Conservation (phyloP, 164 flowering plant species). For the Nelumbo lutea region DNA sequence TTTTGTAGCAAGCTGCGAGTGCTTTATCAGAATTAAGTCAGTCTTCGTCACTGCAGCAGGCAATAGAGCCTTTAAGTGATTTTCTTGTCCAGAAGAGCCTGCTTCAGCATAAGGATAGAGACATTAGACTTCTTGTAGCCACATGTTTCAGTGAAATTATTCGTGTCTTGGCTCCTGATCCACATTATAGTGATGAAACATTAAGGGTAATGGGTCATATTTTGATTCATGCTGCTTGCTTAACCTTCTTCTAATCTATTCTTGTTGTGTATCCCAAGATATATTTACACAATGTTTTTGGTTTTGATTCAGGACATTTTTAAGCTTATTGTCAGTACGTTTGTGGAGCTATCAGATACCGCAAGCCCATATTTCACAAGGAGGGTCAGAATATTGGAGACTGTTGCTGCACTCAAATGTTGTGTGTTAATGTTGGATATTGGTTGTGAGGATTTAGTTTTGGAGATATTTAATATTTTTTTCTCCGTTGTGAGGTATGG, state of each 20-base stretch:
- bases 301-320: conserved; percentile 61
- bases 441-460: conserved; percentile 62
- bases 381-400: conserved; percentile 77
- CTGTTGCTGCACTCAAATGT: conserved; percentile 62
- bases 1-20: conserved; percentile 63
- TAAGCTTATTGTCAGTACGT: conserved; percentile 51
- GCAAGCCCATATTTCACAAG: conserved; percentile 64
- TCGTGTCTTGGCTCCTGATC: conserved; percentile 85
- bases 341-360: conserved; percentile 63
- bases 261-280: not conserved
- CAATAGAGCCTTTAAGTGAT: conserved; percentile 48
- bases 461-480: conserved; percentile 74
- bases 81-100: conserved; percentile 47
- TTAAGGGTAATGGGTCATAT: conserved; percentile 41
- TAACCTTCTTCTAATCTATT: not conserved
- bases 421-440: conserved; percentile 76
- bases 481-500: conserved; percentile 69
- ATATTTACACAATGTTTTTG: not conserved
- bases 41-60: conserved; percentile 33
- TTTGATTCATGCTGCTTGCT: not conserved
- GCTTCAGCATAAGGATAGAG: conserved; percentile 69
- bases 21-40: conserved; percentile 67
- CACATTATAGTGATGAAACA: conserved; percentile 59
- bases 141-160: conserved; percentile 73
- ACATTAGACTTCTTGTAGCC: conserved; percentile 65